Evolutionary conservation across 768 basidiomycete genomes (phyloP).

Genomic region (Kondoa subrosea): DNA sequence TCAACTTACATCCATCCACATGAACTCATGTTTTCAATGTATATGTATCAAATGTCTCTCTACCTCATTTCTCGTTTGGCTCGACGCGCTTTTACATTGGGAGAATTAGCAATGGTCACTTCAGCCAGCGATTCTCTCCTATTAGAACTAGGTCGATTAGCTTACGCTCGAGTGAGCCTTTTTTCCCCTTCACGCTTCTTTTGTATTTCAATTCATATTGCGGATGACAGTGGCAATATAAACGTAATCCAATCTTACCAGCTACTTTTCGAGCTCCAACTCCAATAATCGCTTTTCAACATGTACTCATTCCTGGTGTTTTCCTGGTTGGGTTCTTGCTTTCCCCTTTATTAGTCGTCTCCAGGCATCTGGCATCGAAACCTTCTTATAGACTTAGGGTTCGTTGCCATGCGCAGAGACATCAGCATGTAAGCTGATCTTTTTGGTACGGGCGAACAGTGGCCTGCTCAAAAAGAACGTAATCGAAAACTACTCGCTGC

Average conservation of each 20-base stretch:
- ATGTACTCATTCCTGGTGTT: conserved; percentile 80
- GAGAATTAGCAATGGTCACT: conserved; percentile 75
- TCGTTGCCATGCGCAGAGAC: background rate
- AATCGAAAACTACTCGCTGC: conserved; percentile 68
- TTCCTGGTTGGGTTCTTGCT: conserved; percentile 83
- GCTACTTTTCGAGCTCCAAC: conserved; percentile 81
- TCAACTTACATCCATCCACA: conserved; percentile 18
- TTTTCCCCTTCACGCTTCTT: background rate
- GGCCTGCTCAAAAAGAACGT: conserved; percentile 62
- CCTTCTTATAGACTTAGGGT: conserved; percentile 51
- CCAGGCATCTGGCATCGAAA: conserved; percentile 73
- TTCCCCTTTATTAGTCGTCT: conserved; percentile 80
- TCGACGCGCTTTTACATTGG: conserved; percentile 85
- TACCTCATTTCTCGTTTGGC: conserved; percentile 79
- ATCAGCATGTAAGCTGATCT: background rate
- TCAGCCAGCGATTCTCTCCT: conserved; percentile 73
- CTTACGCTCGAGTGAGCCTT: conserved; percentile 53
- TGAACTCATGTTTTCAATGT: conserved; percentile 31
- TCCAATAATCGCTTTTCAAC: conserved; percentile 75
- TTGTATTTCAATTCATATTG: background rate
- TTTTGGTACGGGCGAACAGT: conserved; percentile 36
- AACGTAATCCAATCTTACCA: conserved; percentile 67
- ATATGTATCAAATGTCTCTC: conserved; percentile 80
- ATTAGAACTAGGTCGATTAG: conserved; percentile 72
- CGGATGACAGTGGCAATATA: conserved; percentile 23